Conservation (phyloP, 2,329 filamentous ascomycete species). For the Alternaria sp. region DNA sequence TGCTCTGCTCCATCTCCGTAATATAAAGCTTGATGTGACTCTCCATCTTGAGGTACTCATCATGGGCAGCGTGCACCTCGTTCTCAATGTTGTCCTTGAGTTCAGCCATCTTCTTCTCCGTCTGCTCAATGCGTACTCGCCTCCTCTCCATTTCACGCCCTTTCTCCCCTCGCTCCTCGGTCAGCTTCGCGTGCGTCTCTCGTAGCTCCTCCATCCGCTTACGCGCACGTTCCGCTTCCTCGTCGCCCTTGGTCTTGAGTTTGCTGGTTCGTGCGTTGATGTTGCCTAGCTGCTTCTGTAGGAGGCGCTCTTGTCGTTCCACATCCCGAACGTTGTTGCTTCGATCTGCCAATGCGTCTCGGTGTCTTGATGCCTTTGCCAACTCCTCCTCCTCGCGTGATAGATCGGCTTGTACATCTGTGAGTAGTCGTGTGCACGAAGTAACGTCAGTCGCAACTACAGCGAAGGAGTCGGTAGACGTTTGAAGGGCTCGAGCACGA, state of each 20-base stretch:
- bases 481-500: slow-evolving; percentile 87
- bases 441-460: slow-evolving; percentile 87
- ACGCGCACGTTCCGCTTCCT: slow-evolving; percentile 83
- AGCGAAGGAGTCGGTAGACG: slow-evolving; percentile 87
- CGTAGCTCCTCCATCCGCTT: slow-evolving; percentile 90
- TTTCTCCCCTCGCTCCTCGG: slow-evolving; percentile 86
- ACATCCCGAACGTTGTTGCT: slow-evolving; percentile 92
- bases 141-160: slow-evolving; percentile 91
- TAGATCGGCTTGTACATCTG: slow-evolving; percentile 85
- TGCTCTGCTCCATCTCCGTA: slow-evolving; percentile 95
- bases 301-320: slow-evolving; percentile 83
- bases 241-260: slow-evolving; percentile 79
- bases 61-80: slow-evolving; percentile 87
- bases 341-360: slow-evolving; percentile 86
- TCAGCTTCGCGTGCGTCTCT: slow-evolving; percentile 79
- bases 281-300: slow-evolving; percentile 84
- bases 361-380: slow-evolving; percentile 78
- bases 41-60: slow-evolving; percentile 97
- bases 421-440: slow-evolving; percentile 86
- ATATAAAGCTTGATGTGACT: slow-evolving; percentile 97
- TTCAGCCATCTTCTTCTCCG: slow-evolving; percentile 99
- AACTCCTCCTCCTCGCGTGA: slow-evolving; percentile 92
- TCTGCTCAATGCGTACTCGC: slow-evolving; percentile 94
- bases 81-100: slow-evolving; percentile 97
- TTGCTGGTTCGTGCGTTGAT: slow-evolving; percentile 89